Percentiles rank a stretch among this genome's conserved stretches.
Conservation (phyloP, 2,329 filamentous ascomycete genomes). For the Sarocladium oryzae region DNA sequence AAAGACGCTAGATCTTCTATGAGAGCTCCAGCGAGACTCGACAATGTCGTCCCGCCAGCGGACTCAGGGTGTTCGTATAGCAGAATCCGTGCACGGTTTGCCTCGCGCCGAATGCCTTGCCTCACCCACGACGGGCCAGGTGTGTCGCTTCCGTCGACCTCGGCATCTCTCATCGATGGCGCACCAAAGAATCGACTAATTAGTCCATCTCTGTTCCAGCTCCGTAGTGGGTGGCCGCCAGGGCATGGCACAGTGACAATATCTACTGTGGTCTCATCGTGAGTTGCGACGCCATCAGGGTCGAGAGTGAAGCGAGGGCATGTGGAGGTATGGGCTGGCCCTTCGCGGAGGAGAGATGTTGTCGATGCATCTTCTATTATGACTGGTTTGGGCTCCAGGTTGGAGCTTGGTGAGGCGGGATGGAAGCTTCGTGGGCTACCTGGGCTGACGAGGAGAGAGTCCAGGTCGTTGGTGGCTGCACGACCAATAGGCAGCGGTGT, state of each 20-base stretch:
- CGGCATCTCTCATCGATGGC: conserved; percentile 32
- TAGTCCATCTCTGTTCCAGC: conserved; percentile 45
- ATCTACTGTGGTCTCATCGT: conserved; percentile 49
- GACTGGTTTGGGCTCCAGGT: background rate
- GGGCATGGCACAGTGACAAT: conserved; percentile 48
- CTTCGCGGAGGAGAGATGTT: background rate
- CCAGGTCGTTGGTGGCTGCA: conserved; percentile 16
- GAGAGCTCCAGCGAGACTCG: conserved; percentile 38
- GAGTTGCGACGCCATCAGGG: conserved; percentile 27
- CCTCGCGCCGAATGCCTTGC: conserved; percentile 43
- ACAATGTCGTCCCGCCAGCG: conserved; percentile 34
- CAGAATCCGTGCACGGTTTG: conserved; percentile 41
- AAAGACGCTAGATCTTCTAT: conserved; percentile 34
- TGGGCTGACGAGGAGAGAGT: conserved; percentile 22
- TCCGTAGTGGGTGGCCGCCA: conserved; percentile 44
- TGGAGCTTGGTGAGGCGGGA: conserved; percentile 9
- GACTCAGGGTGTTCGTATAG: conserved; percentile 44
- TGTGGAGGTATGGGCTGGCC: background rate
- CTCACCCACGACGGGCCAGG: conserved; percentile 41
- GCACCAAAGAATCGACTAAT: conserved; percentile 40
- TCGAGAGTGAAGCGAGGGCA: conserved; percentile 25
- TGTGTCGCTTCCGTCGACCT: conserved; percentile 16
- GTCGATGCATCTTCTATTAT: conserved; percentile 2
- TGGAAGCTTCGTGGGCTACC: conserved; percentile 18
- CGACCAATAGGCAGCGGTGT: conserved; percentile 4